Percentiles rank a stretch among this genome's conserved stretches.
These are phyloP conservation scores for Neoboletus subvelutipes DNA, from an alignment of 768 basidiomycete genomes.

Conservation along the genomic window DNA sequence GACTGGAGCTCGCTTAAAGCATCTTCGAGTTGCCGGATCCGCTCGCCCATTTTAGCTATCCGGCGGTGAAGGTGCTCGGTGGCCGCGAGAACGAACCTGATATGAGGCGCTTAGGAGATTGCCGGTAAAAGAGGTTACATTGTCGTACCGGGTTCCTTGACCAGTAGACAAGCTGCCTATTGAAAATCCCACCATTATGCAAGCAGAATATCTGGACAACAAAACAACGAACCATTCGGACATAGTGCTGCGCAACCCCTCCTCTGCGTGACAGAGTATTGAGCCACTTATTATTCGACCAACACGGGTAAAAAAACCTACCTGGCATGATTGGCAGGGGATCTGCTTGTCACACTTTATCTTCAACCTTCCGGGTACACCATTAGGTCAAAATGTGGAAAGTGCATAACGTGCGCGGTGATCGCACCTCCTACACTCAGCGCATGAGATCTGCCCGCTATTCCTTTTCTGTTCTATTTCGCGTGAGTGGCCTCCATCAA, in stretches of 20 bases:
- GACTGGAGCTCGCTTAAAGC: conserved; percentile 53
- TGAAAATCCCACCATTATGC: neutral
- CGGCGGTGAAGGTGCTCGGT: conserved; percentile 65
- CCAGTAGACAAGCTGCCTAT: conserved; percentile 76
- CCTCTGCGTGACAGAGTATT: conserved; percentile 38
- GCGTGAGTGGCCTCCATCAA: conserved; percentile 54
- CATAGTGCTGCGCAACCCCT: conserved; percentile 69
- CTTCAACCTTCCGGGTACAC: conserved; percentile 53
- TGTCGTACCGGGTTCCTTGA: conserved; percentile 63
- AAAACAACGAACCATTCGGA: conserved; percentile 57
- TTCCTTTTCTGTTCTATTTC: conserved; percentile 76
- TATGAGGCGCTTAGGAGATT: conserved; percentile 8
- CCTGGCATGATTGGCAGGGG: conserved; percentile 76
- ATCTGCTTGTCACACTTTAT: conserved; percentile 84
- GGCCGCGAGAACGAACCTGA: conserved; percentile 58
- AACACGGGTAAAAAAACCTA: conserved; percentile 26
- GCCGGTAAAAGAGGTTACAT: conserved; percentile 1
- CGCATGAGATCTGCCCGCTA: conserved; percentile 74
- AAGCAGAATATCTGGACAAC: neutral
- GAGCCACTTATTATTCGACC: neutral
- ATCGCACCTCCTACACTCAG: conserved; percentile 79
- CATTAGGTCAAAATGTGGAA: conserved; percentile 25
- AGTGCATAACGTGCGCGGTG: conserved; percentile 39
- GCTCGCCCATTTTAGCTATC: conserved; percentile 50
- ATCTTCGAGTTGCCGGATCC: conserved; percentile 62